These are phyloP conservation scores for Pythium biforme DNA, from an alignment of 352 stramenopile genomes.

Conservation along the genomic window DNA sequence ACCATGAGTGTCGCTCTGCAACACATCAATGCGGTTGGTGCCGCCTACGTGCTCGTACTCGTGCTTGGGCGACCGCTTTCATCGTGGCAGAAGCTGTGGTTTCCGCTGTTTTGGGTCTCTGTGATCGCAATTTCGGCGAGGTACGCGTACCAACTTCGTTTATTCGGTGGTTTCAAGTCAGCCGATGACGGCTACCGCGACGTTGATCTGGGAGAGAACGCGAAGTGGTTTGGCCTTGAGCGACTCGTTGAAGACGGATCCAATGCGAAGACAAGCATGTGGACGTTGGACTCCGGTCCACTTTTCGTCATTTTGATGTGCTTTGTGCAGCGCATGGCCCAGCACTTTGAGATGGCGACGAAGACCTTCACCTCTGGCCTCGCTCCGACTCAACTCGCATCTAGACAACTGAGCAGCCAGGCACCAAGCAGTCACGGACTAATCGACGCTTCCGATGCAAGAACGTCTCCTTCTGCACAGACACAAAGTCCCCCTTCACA, in stretches of 20 bases:
- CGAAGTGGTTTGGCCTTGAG: slow-evolving; percentile 36
- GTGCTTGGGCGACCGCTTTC: slow-evolving; percentile 50
- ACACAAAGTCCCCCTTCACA: background rate
- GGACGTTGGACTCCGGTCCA: slow-evolving; percentile 48
- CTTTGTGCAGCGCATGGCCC: slow-evolving; percentile 61
- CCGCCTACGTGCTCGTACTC: slow-evolving; percentile 65
- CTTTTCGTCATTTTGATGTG: slow-evolving; percentile 78
- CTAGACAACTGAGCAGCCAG: slow-evolving; percentile 18
- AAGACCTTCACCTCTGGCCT: background rate
- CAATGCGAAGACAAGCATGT: slow-evolving; percentile 32
- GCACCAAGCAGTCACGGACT: background rate
- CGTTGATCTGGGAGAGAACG: slow-evolving; percentile 17
- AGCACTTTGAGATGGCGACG: slow-evolving; percentile 54
- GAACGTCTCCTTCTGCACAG: slow-evolving; percentile 2
- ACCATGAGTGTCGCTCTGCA: slow-evolving; percentile 68
- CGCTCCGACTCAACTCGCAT: background rate
- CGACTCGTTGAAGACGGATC: slow-evolving; percentile 41
- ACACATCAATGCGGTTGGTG: slow-evolving; percentile 60
- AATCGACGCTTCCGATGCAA: background rate
- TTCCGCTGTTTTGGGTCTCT: slow-evolving; percentile 79
- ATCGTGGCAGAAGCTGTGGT: slow-evolving; percentile 74
- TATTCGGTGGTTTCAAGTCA: slow-evolving; percentile 20
- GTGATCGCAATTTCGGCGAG: slow-evolving; percentile 51
- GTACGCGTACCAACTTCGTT: slow-evolving; percentile 56
- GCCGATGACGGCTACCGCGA: slow-evolving; percentile 12